Base-by-base conservation (phyloP, 768 basidiomycete species). In the Leucocoprinus birnbaumii region DNA sequence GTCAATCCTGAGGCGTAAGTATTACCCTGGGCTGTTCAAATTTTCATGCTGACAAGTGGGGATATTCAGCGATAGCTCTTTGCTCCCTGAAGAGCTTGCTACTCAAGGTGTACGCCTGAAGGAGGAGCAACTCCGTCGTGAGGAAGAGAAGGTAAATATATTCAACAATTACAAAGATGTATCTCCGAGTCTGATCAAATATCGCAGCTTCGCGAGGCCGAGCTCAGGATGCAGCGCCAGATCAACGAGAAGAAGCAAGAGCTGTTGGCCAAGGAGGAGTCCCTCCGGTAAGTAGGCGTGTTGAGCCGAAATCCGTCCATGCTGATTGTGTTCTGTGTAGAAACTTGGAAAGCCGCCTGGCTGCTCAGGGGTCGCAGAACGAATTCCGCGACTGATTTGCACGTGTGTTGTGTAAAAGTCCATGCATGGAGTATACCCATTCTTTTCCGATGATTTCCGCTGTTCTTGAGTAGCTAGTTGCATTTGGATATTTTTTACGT, bases 181-280 rank as follows among this genome's bases (percentile, higher is more conserved):
- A 42, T 34, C 38, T 52, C 52, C 40, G 37, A 41, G 42, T 62
- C 49, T 53, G 57, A 55, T 53, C 58, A 16, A 56, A 18, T 18
- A 56, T 51, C 48, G 51, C 3, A 92, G 87, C 80, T 99, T 61
- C 93, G 96, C 59, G 97, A 99, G 75, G 91, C 98, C 71, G 97
- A 99, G 71, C 83, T 98, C 71, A 95, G 94, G 71, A 94, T 98
- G 25, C 95, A 98, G 72, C 84, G 97, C 47, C 97, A 99, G 78
- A 93, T 99, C 71, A 92, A 91, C 68, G 91, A 98, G 78, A 95
- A 96, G 77, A 80, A 94, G 66, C 96, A 98, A 69, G 96, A 98
- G 67, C 74, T 98, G 58, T 74, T 97, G 65, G 97, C 96, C 38
- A 97, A 96, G 70, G 96, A 97, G 69, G 95, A 97, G 71, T 90